Evolutionary conservation across 208 protist species (phyloP), one percentile per base, ranked within the genome.

Genomic region (Trypanosoma brucei): DNA sequence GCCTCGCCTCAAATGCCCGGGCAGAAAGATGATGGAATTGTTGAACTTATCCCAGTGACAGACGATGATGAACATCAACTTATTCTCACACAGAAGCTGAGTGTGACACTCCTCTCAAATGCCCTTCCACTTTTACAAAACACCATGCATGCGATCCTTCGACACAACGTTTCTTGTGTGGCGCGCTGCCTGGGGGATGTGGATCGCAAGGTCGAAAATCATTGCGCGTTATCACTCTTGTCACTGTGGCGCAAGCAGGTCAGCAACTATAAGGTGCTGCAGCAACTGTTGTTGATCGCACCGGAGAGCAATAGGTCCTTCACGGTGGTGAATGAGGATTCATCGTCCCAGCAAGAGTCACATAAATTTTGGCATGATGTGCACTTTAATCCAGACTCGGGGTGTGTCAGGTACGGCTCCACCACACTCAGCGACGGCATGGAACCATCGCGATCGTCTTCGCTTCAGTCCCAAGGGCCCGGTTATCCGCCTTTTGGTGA

Each of bases 231-330:
- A 7, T 58, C 70, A 56, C 56, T 83, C 1, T 46, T 83, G 4
- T 42, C 68, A 35, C 60, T 83, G 3, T 83, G 78, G 78, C 33
- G 62, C n/a, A 76, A 72, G 49, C 58, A 55, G 36, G 70, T 83
- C 37, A 61, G 59, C 3, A 55, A 76, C 34, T 55, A 76, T 56
- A 51, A 62, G 30, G 13, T 79, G 9, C 57, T 83, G 7, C 58
- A 58, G 33, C 57, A 76, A 36, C 42, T 81, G 3, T 59, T 83
- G 22, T 42, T 70, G 2, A 31, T 51, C 3, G 36, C 53, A 11
- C 36, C 50, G n/a, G 9, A 2, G 6, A 44, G 31, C 39, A 54
- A 22, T 14, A 14, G 42, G 8, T 11, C 42, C 42, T 14, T 46
- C 11, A 11, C 42, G 11, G 42, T 11, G 42, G 8, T 14, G 11